Base-by-base conservation (phyloP, 352 stramenopile genomes). In the Globisporangium splendens region DNA sequence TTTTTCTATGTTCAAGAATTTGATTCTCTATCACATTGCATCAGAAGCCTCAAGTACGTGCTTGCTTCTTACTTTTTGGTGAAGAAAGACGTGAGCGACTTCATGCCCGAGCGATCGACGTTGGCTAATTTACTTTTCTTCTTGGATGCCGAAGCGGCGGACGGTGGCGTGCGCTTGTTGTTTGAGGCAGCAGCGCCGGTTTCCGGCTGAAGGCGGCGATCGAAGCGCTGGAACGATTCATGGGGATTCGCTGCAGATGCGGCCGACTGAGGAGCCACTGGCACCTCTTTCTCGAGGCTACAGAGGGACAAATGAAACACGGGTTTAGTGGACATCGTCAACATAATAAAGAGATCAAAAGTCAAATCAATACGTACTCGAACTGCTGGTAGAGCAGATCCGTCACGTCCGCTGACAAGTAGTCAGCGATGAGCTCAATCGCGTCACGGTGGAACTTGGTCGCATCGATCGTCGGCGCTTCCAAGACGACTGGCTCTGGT, bases 41-140 rank as follows among this genome's bases (percentile, higher is more conserved):
- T 2, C 28, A 43, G 28, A 41, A 17, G 28, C 28, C 28, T 35
- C 28, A 35, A 35, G 28, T 35, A 35, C 28, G 42, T 22, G 18
- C 12, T 41, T n/a, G n/a, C n/a, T n/a, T n/a, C n/a, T 57, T 78
- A 86, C 33, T 94, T 92, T 57, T 91, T 91, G 12, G 70, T 68
- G 52, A 94, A 94, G 54, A 94, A 94, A 2, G 83, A 91, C 44
- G 75, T 86, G 20, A 94, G 72, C 46, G 83, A 94, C 66, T 92
- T 92, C 82, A 94, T 94, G 18, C 85, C 82, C 10, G 77, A 70
- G 48, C 79, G 72, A 42, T 91, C 75, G 24, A 91, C 79, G 59
- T 83, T 90, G 13, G 76, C 83, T 43, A 92, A 63, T 48, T 92
- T 92, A 67, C 78, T 90, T 56, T 91, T 92, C 68, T 90, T 90